phyloP scores from a whole-genome alignment of 805 yeast species.

The Saccharomycopsis synnaedendra region DNA sequence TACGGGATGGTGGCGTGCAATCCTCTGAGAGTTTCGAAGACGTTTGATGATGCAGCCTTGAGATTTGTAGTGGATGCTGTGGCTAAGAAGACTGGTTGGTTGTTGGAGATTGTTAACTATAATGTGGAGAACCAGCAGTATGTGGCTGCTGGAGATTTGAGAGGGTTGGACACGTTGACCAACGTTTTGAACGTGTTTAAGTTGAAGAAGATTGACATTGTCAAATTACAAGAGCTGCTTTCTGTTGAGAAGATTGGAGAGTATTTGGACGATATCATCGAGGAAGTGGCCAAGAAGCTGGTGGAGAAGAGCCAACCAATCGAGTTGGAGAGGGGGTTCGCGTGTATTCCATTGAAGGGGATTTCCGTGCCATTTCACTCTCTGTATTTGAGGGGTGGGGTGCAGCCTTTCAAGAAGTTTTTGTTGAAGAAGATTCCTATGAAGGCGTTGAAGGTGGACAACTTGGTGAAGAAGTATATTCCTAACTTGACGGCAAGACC shows the following conservation, averaged over 20 bases:
- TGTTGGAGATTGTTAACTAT: slow-evolving; percentile 94
- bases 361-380: slow-evolving; percentile 99
- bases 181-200: slow-evolving; percentile 90
- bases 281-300: slow-evolving; percentile 74
- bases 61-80: slow-evolving; percentile 90
- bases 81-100: slow-evolving; percentile 76
- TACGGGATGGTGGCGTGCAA: slow-evolving; percentile 99
- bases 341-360: slow-evolving; percentile 96
- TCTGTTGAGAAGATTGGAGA: slow-evolving; percentile 80
- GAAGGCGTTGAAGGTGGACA: slow-evolving; percentile 90
- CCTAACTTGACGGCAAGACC: slow-evolving; percentile 99
- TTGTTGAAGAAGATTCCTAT: slow-evolving; percentile 90
- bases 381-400: slow-evolving; percentile 96
- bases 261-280: slow-evolving; percentile 80
- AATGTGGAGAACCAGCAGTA: slow-evolving; percentile 98
- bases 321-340: slow-evolving; percentile 94
- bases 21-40: slow-evolving; percentile 83
- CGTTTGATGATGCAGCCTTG: slow-evolving; percentile 88
- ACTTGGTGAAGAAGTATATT: slow-evolving; percentile 88
- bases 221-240: slow-evolving; percentile 70
- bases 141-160: slow-evolving; percentile 96
- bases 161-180: slow-evolving; percentile 86
- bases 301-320: slow-evolving; percentile 91
- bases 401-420: slow-evolving; percentile 97
- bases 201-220: slow-evolving; percentile 88